A percentile compares a stretch with the other conserved stretches of the same genome.
These are phyloP conservation scores for Hypoxylon sp. DNA, from an alignment of 2,329 filamentous ascomycete species.

Conservation along the genomic window DNA sequence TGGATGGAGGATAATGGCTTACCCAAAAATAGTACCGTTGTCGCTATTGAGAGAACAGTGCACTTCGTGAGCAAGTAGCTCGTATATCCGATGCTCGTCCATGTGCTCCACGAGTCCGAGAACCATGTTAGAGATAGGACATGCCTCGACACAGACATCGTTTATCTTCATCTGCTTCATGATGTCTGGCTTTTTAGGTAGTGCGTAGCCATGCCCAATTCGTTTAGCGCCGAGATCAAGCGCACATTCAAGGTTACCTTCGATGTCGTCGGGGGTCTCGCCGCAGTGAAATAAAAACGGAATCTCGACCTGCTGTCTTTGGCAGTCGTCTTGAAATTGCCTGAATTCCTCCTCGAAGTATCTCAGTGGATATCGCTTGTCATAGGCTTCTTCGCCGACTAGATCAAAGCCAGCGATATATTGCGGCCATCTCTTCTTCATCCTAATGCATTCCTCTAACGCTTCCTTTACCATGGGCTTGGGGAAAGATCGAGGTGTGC, in stretches of 20 bases:
- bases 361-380: conserved; percentile 62
- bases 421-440: conserved; percentile 64
- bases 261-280: conserved; percentile 76
- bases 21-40: conserved; percentile 80
- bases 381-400: conserved; percentile 67
- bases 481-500: conserved; percentile 68
- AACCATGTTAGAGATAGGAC: conserved; percentile 82
- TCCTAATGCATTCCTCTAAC: conserved; percentile 65
- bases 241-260: conserved; percentile 78
- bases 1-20: conserved; percentile 38
- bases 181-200: conserved; percentile 75
- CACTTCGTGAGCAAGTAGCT: conserved; percentile 76
- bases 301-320: conserved; percentile 63
- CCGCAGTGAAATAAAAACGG: conserved; percentile 83
- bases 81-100: conserved; percentile 75
- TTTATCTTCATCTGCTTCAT: conserved; percentile 73
- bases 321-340: conserved; percentile 62
- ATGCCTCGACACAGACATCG: conserved; percentile 79
- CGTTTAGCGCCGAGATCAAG: conserved; percentile 74
- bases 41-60: conserved; percentile 81
- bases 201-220: conserved; percentile 79
- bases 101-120: conserved; percentile 75
- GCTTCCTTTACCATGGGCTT: conserved; percentile 59
- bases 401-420: conserved; percentile 72
- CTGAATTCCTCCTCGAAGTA: conserved; percentile 64